Evolutionary conservation across 2,329 filamentous ascomycete genomes (phyloP).

Genomic region (Colletotrichum sp.): DNA sequence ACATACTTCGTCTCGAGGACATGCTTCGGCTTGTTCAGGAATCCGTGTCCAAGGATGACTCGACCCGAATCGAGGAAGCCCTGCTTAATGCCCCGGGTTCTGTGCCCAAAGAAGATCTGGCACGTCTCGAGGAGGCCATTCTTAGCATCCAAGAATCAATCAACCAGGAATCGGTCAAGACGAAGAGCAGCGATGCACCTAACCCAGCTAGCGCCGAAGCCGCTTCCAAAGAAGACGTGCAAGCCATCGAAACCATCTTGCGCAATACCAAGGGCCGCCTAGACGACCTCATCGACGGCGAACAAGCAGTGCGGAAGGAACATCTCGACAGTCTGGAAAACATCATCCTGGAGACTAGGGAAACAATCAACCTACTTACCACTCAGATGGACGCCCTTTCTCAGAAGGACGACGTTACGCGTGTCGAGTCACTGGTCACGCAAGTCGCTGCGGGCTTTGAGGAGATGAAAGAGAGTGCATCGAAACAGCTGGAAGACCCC

Average conservation of each 20-base stretch:
- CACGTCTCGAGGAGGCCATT: slow-evolving; percentile 57
- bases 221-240: slow-evolving; percentile 81
- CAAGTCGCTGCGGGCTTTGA: slow-evolving; percentile 80
- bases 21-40: slow-evolving; percentile 49
- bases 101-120: slow-evolving; percentile 48
- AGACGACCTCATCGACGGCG: slow-evolving; percentile 78
- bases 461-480: slow-evolving; percentile 68
- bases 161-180: slow-evolving; percentile 56
- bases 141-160: slow-evolving; percentile 55
- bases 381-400: slow-evolving; percentile 73
- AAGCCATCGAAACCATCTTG: slow-evolving; percentile 89
- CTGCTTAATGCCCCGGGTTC: slow-evolving; percentile 49
- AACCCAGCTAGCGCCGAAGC: slow-evolving; percentile 43
- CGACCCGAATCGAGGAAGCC: slow-evolving; percentile 55
- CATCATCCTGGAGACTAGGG: slow-evolving; percentile 74
- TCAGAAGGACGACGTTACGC: slow-evolving; percentile 78
- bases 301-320: slow-evolving; percentile 71
- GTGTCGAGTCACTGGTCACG: slow-evolving; percentile 78
- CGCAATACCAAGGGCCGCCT: slow-evolving; percentile 88
- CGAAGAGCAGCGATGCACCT: slow-evolving; percentile 14
- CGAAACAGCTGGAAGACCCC: slow-evolving; percentile 58
- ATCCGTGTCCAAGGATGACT: slow-evolving; percentile 16
- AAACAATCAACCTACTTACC: slow-evolving; percentile 70
- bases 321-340: slow-evolving; percentile 71
- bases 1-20: slow-evolving; percentile 39